A percentile compares a stretch with the other conserved stretches of the same genome.
phyloP scores from a whole-genome alignment of 257 asterid species.

The Solanum dulcamara region DNA sequence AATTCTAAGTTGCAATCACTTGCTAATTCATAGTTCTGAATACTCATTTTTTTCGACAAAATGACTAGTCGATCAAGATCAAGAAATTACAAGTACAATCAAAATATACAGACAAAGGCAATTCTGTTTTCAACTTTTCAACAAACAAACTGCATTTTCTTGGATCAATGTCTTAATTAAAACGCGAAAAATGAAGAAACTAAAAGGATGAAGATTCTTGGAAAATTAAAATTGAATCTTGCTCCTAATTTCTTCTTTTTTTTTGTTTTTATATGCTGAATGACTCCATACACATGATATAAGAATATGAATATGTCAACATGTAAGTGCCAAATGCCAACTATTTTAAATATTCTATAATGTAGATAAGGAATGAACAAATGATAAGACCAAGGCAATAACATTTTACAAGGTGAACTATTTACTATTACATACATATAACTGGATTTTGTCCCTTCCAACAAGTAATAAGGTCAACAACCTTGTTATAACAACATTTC shows the following conservation, averaged over 20 bases:
- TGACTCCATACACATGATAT: slow-evolving; percentile 24
- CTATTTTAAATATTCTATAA: slow-evolving; percentile 25
- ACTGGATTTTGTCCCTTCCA: slow-evolving; percentile 19
- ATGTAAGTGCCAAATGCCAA: slow-evolving; percentile 4
- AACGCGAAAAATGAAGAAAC: slow-evolving; percentile 3
- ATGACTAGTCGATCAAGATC: background rate
- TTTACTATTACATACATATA: background rate
- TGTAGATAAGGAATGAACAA: slow-evolving; percentile 18
- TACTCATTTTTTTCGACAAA: slow-evolving; percentile 6
- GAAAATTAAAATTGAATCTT: background rate
- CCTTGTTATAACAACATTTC: background rate
- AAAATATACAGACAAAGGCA: background rate
- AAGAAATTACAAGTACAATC: background rate
- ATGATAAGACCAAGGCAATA: slow-evolving; percentile 50
- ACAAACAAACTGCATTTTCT: background rate
- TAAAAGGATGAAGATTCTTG: background rate
- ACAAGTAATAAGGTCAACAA: background rate
- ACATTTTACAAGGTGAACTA: background rate
- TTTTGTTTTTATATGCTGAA: slow-evolving; percentile 16
- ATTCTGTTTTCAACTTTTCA: background rate
- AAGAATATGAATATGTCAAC: slow-evolving; percentile 20
- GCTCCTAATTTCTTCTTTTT: background rate
- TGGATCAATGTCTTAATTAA: slow-evolving; percentile 1
- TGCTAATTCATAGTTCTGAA: slow-evolving; percentile 21
- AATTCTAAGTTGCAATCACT: slow-evolving; percentile 22